phyloP scores from a whole-genome alignment of 352 stramenopile species.

The Phytophthora pinifolia region DNA sequence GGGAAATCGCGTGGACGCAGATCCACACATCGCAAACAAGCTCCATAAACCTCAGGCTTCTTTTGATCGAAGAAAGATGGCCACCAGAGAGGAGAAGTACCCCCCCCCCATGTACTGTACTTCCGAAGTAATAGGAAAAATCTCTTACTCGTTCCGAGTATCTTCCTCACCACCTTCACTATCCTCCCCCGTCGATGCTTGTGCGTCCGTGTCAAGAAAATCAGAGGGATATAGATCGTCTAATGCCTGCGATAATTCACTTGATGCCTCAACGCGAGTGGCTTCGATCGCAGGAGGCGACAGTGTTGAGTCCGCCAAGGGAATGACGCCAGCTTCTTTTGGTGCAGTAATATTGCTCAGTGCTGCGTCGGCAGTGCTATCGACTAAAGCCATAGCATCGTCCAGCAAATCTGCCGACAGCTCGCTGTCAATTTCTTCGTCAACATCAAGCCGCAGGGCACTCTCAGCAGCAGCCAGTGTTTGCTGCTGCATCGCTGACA shows the following conservation, averaged over 20 bases:
- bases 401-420: slow-evolving; percentile 40
- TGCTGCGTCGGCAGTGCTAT: slow-evolving; percentile 3
- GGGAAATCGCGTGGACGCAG: slow-evolving; percentile 24
- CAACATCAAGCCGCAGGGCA: slow-evolving; percentile 22
- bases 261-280: background rate
- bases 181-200: background rate
- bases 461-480: slow-evolving; percentile 24
- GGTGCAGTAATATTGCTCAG: slow-evolving; percentile 3
- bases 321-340: slow-evolving; percentile 2
- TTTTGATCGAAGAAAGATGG: slow-evolving; percentile 19
- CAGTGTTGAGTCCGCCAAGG: background rate
- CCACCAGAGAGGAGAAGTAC: background rate
- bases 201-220: slow-evolving; percentile 23
- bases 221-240: slow-evolving; percentile 28
- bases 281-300: background rate
- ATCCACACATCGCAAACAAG: slow-evolving; percentile 10
- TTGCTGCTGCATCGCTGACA: slow-evolving; percentile 24
- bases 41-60: slow-evolving; percentile 9
- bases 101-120: no score
- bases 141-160: background rate
- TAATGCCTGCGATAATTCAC: slow-evolving; percentile 5
- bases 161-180: slow-evolving; percentile 6
- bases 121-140: slow-evolving; percentile 13
- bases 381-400: slow-evolving; percentile 8
- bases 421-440: slow-evolving; percentile 30